A percentile compares a stretch with the other conserved stretches of the same genome.
Conservation (phyloP, 1,284 basidiomycete species). For the Cystobasidium slooffiae region DNA sequence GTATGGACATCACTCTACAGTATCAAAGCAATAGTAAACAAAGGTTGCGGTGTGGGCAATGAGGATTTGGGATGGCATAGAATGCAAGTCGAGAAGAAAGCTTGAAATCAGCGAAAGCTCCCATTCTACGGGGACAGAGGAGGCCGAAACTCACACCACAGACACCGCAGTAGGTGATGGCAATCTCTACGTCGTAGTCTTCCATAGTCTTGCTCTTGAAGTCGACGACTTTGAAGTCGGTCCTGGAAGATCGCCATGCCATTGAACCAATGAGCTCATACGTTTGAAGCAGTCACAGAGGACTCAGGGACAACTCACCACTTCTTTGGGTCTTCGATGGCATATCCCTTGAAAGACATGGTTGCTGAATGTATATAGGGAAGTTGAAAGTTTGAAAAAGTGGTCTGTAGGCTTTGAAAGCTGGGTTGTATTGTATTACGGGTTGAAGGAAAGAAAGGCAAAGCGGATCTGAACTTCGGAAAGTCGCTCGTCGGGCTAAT, state of each 20-base stretch:
- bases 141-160: constrained; percentile 9
- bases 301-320: constrained; percentile 16
- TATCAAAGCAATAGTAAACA: neutral
- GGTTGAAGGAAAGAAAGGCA: neutral
- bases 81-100: neutral
- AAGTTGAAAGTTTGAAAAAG: neutral
- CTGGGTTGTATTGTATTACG: neutral
- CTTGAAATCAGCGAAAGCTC: neutral
- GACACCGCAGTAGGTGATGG: constrained; percentile 44
- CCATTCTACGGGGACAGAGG: neutral
- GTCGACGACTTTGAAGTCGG: constrained; percentile 43
- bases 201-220: constrained; percentile 45
- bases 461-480: too few species aligned
- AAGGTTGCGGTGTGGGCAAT: neutral
- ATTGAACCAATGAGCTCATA: constrained; percentile 1
- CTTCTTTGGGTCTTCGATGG: constrained; percentile 47
- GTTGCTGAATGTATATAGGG: neutral
- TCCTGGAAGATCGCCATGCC: constrained; percentile 5
- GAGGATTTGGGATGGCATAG: neutral
- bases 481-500: too few species aligned
- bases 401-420: neutral
- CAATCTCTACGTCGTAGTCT: constrained; percentile 49
- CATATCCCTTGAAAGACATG: constrained; percentile 48
- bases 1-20: constrained; percentile 31
- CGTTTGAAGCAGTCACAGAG: neutral